phyloP scores from a whole-genome alignment of 164 flowering plant genomes.

The Nelumbo lutea region DNA sequence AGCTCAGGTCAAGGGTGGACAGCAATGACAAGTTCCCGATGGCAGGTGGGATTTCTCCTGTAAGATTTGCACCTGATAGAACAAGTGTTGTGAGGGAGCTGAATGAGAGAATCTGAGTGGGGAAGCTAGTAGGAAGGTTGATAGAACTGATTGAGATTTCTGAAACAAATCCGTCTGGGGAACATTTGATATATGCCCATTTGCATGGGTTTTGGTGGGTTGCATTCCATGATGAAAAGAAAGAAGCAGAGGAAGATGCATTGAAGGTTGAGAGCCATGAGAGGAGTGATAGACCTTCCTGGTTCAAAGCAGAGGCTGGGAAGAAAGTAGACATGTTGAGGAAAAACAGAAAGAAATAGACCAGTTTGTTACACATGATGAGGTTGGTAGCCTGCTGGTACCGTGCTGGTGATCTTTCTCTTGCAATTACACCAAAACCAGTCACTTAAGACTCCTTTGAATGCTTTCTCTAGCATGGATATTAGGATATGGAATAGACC shows the following conservation, averaged over 20 bases:
- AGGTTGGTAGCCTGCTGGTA: constrained; percentile 10
- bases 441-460: not conserved
- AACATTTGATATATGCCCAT: constrained; percentile 50
- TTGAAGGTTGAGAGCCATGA: constrained; percentile 62
- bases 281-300: constrained; percentile 44
- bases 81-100: constrained; percentile 32
- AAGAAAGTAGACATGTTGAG: constrained; percentile 22
- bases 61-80: constrained; percentile 37
- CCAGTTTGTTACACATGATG: constrained; percentile 36
- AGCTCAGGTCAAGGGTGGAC: constrained; percentile 44
- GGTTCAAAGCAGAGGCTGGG: constrained; percentile 31
- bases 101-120: constrained; percentile 36
- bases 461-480: not conserved
- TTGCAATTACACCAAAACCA: constrained; percentile 10
- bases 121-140: constrained; percentile 35
- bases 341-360: constrained; percentile 26
- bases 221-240: constrained; percentile 53
- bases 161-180: constrained; percentile 31
- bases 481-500: not conserved
- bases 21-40: constrained; percentile 37
- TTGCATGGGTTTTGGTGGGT: constrained; percentile 46
- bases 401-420: constrained; percentile 14
- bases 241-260: constrained; percentile 32
- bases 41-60: constrained; percentile 43
- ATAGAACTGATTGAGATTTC: constrained; percentile 41